Conservation (phyloP, 208 protist species). For the Trypanosoma vivax region DNA sequence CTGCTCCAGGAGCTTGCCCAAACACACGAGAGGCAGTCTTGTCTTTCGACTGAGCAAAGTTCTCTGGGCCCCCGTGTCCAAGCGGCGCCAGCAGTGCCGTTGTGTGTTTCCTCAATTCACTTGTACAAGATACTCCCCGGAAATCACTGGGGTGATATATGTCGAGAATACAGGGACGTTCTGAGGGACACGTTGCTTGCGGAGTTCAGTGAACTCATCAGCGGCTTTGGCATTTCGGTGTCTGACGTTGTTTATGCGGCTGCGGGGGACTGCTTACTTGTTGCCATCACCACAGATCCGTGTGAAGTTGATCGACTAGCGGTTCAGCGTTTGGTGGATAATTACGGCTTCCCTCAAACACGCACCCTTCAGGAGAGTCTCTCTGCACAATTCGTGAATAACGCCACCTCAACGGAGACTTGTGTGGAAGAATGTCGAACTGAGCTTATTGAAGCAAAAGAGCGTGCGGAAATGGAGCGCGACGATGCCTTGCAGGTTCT, state of each 20-base stretch:
- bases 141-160: conserved; percentile 4
- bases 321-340: conserved; percentile 6
- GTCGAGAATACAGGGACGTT: not conserved
- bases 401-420: not conserved
- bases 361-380: conserved; percentile 8
- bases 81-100: not conserved
- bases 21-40: not conserved
- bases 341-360: conserved; percentile 7
- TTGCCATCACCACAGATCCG: conserved; percentile 1
- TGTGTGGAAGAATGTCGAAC: not conserved
- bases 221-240: not conserved
- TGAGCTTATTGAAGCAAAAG: not conserved
- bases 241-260: conserved; percentile 2
- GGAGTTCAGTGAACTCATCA: conserved; percentile 2
- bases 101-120: not conserved
- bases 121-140: conserved; percentile 7
- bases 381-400: not conserved
- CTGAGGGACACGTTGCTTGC: not conserved
- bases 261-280: conserved; percentile 7
- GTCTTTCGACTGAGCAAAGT: not conserved
- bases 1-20: conserved; percentile 9
- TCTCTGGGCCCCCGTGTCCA: not conserved
- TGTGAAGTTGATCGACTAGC: not conserved
- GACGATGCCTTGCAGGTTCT: conserved; percentile 3
- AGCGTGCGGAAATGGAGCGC: conserved; percentile 3